Evolutionary conservation across 2,329 filamentous ascomycete species (phyloP), one percentile per base, ranked within the genome.

Genomic region (Knufia petricola): DNA sequence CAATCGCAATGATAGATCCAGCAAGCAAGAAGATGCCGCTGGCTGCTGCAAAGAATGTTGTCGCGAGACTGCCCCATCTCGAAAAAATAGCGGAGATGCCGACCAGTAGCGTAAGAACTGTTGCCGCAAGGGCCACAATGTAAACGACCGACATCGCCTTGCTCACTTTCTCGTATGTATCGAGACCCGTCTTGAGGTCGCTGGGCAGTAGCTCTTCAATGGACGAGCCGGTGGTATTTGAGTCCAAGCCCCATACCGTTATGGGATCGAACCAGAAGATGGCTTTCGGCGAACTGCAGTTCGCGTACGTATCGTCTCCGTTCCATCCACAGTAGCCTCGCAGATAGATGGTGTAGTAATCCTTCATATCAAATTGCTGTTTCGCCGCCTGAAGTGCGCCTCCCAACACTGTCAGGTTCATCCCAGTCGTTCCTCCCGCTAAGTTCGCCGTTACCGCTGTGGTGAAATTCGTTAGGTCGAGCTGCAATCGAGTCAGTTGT

Each of bases 121-220:
- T 85, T 15, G 80, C 73, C 53, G 82, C 66, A 59, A 89, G 75
- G 44, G 86, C 82, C 54, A 87, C 74, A 58, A 87, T 74, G 66
- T 88, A 95, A 54, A 82, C 81, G 52, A 90, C 75, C 67, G 89
- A 81, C 65, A 90, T 89, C 84, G 85, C 94, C 62, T 83, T 84
- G 50, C 79, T 77, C 28, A 89, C 79, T 46, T 75, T 78, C 62
- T 77, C 74, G 71, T 95, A 95, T 15, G 78, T 74, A 39, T 83
- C 77, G 58, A 96, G 69, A 13, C 83, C 80, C 43, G 77, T 72
- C 46, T 76, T 72, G 48, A 94, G 70, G 49, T 79, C 75, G 23
- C 77, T 69, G 39, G 87, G 86, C 28, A 95, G 74, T 31, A 78
- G 74, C 43, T 84, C 68, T 60, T 81, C 75, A 38, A 73, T 62